Evolutionary conservation across 1,139 yeast species (phyloP).

Genomic region (Taphrina deformans): DNA sequence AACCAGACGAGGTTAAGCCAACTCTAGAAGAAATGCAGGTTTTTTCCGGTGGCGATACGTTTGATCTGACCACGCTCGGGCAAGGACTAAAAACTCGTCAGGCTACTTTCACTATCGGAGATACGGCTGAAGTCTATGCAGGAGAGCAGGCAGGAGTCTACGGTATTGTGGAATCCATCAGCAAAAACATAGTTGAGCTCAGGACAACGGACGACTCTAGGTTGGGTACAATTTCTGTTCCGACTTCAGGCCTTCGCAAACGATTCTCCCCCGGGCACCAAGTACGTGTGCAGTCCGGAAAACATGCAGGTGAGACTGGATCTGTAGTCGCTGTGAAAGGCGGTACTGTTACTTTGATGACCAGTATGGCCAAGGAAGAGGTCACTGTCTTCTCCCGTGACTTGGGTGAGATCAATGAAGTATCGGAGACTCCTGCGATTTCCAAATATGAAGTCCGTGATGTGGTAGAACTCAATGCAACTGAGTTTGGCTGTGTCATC

Average conservation of each 20-base stretch:
- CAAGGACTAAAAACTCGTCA: slow-evolving; percentile 63
- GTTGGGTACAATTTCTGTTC: slow-evolving; percentile 61
- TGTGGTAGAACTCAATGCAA: slow-evolving; percentile 82
- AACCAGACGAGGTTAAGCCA: slow-evolving; percentile 83
- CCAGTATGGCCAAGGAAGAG: slow-evolving; percentile 85
- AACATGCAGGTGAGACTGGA: slow-evolving; percentile 91
- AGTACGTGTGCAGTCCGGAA: slow-evolving; percentile 88
- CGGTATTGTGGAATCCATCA: slow-evolving; percentile 68
- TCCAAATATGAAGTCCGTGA: slow-evolving; percentile 86
- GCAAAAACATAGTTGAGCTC: slow-evolving; percentile 40
- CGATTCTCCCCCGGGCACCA: slow-evolving; percentile 91
- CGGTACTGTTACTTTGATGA: slow-evolving; percentile 83
- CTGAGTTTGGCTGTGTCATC: slow-evolving; percentile 83
- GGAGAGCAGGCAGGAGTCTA: slow-evolving; percentile 93
- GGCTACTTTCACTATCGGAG: slow-evolving; percentile 81
- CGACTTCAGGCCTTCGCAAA: slow-evolving; percentile 77
- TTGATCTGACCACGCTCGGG: slow-evolving; percentile 82
- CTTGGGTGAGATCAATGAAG: slow-evolving; percentile 56
- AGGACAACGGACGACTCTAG: slow-evolving; percentile 38
- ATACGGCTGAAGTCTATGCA: slow-evolving; percentile 81
- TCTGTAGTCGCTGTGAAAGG: slow-evolving; percentile 79
- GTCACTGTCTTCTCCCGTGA: slow-evolving; percentile 65
- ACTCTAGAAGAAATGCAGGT: slow-evolving; percentile 82
- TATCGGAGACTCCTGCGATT: slow-evolving; percentile 55
- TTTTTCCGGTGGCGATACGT: slow-evolving; percentile 77